Conservation (phyloP, 805 yeast species). For the Barnettozyma sp. region DNA sequence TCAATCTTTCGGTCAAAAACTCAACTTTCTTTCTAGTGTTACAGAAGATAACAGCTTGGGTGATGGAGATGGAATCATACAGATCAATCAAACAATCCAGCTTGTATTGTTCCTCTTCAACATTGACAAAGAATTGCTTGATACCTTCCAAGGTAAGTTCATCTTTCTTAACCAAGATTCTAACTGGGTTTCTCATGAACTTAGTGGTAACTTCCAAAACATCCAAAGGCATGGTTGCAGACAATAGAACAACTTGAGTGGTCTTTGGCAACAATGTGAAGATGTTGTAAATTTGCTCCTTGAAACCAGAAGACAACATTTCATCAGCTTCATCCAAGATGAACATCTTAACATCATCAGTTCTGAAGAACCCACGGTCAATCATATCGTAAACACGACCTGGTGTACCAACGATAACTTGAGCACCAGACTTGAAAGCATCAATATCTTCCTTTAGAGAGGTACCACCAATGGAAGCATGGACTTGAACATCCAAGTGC, state of each 20-base stretch:
- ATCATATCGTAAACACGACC: conserved; percentile 97
- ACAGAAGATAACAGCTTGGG: conserved; percentile 97
- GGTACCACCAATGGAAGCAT: conserved; percentile 98
- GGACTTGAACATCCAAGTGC: conserved; percentile 85
- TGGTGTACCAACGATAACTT: conserved; percentile 95
- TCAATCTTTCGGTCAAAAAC: conserved; percentile 69
- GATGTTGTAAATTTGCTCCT: conserved; percentile 91
- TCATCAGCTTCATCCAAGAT: conserved; percentile 98
- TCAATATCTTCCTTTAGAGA: conserved; percentile 81
- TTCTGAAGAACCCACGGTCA: conserved; percentile 76
- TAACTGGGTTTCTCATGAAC: conserved; percentile 92
- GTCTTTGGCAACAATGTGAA: conserved; percentile 81
- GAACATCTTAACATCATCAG: conserved; percentile 85
- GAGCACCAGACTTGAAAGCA: conserved; percentile 79
- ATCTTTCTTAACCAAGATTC: conserved; percentile 91
- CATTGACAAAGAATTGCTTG: conserved; percentile 85
- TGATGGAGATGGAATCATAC: conserved; percentile 90
- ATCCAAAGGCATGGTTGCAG: conserved; percentile 92
- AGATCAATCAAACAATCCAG: conserved; percentile 91
- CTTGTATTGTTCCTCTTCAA: conserved; percentile 90
- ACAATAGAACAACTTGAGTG: conserved; percentile 89
- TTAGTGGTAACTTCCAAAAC: conserved; percentile 86
- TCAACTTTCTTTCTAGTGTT: conserved; percentile 94
- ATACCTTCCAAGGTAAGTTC: conserved; percentile 95
- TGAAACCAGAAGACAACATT: conserved; percentile 87